Evolutionary conservation across 371 early-diverging fungal genomes (phyloP).

Genomic region (Entomophthora muscae): DNA sequence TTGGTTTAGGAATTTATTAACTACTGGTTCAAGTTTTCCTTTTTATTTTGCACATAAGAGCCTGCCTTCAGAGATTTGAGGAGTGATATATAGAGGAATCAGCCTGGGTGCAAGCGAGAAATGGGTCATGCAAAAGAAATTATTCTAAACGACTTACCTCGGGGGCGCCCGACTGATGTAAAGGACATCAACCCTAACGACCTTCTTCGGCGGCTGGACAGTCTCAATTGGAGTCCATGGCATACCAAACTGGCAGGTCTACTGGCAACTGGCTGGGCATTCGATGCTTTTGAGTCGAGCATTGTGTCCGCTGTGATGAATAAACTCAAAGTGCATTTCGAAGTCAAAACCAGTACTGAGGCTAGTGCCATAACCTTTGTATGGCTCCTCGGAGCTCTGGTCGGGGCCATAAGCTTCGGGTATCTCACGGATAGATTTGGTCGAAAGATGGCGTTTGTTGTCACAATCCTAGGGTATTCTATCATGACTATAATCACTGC

Average conservation of each 20-base stretch:
- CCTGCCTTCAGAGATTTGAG: no score
- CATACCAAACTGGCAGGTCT: constrained; percentile 8
- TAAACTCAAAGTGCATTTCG: constrained; percentile 8
- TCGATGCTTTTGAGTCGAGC: constrained; percentile 12
- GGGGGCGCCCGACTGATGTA: no score
- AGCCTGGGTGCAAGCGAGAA: no score
- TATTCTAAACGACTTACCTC: no score
- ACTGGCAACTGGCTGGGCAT: constrained; percentile 10
- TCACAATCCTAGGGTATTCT: constrained; percentile 6
- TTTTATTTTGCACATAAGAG: no score
- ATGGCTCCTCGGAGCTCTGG: constrained; percentile 9
- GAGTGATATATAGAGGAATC: no score
- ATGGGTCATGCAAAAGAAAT: no score
- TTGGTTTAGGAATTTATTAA: no score
- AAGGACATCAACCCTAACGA: constrained; percentile 6
- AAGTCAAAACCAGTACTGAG: neutral
- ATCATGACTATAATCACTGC: constrained; percentile 9
- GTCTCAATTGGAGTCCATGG: constrained; percentile 4
- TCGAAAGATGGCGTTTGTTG: constrained; percentile 8
- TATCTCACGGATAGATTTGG: constrained; percentile 9
- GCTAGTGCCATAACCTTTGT: constrained; percentile 9
- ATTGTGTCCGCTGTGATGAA: constrained; percentile 10
- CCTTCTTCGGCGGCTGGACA: constrained; percentile 4
- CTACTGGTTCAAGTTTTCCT: no score
- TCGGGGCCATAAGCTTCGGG: constrained; percentile 10